Conservation (phyloP, 176 grass and related monocot genomes). For the Carex myosuroides region DNA sequence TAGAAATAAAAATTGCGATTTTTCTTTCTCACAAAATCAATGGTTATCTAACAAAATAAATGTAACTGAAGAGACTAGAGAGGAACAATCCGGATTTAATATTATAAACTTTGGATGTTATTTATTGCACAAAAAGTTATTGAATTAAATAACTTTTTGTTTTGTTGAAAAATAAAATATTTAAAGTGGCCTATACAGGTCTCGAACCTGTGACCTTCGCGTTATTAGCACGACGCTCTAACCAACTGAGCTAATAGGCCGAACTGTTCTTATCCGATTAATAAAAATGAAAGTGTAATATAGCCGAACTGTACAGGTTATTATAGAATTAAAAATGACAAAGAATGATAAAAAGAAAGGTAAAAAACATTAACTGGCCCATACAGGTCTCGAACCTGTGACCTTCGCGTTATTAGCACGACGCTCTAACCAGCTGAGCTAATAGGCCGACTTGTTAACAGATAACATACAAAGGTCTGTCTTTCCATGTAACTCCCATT, state of each 20-base stretch:
- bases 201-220: slow-evolving; percentile 56
- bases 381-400: slow-evolving; percentile 76
- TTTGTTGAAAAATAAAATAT: too few species aligned
- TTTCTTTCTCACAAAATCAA: too few species aligned
- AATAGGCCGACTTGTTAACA: slow-evolving; percentile 24
- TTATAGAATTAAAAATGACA: slow-evolving; percentile 7
- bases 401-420: slow-evolving; percentile 65
- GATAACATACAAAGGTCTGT: too few species aligned
- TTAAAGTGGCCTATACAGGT: slow-evolving; percentile 43
- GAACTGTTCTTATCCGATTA: neutral
- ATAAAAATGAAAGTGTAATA: too few species aligned
- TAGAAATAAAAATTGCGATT: too few species aligned
- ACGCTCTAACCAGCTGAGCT: slow-evolving; percentile 65
- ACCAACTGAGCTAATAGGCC: slow-evolving; percentile 67
- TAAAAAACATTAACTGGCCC: slow-evolving; percentile 23
- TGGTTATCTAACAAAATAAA: too few species aligned
- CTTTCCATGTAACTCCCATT: neutral
- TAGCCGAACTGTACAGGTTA: neutral
- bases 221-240: slow-evolving; percentile 68
- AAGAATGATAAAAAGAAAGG: too few species aligned
- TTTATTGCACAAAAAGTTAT: too few species aligned
- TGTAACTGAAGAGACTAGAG: too few species aligned
- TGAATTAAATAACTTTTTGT: too few species aligned
- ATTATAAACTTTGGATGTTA: too few species aligned
- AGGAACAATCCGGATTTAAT: too few species aligned